Percentiles rank a stretch among this genome's conserved stretches.
Conservation (phyloP, 1,139 yeast species). For the Pichia sp. region DNA sequence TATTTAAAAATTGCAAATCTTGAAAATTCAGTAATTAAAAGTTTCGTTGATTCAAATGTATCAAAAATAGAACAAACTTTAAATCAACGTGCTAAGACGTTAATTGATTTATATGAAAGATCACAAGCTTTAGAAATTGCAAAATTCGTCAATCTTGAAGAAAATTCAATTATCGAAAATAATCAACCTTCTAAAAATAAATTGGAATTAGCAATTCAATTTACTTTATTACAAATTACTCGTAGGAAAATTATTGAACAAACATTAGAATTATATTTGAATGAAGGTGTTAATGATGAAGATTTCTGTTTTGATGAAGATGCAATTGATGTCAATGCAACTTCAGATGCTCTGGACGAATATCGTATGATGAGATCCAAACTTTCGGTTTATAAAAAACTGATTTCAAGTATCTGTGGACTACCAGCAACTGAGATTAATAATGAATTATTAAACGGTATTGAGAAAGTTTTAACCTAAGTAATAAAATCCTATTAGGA, state of each 20-base stretch:
- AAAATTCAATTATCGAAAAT: slow-evolving; percentile 11
- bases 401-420: slow-evolving; percentile 80
- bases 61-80: background rate
- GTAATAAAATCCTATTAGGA: too few relatives aligned
- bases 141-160: slow-evolving; percentile 28
- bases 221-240: slow-evolving; percentile 48
- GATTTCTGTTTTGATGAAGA: slow-evolving; percentile 12
- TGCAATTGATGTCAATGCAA: slow-evolving; percentile 4
- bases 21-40: background rate
- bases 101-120: slow-evolving; percentile 21
- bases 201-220: slow-evolving; percentile 35
- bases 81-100: background rate
- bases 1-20: slow-evolving; percentile 2
- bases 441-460: slow-evolving; percentile 52
- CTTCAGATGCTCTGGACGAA: slow-evolving; percentile 1
- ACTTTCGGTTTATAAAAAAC: slow-evolving; percentile 73
- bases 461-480: slow-evolving; percentile 31
- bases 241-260: slow-evolving; percentile 38
- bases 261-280: slow-evolving; percentile 6
- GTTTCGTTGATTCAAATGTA: background rate
- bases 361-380: slow-evolving; percentile 30
- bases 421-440: slow-evolving; percentile 76
- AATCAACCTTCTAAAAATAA: background rate
- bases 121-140: slow-evolving; percentile 32
- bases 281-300: slow-evolving; percentile 8